A percentile compares a stretch with the other conserved stretches of the same genome.
These are phyloP conservation scores for Torulaspora pretoriensis DNA, from an alignment of 1,139 yeast species.

Conservation along the genomic window DNA sequence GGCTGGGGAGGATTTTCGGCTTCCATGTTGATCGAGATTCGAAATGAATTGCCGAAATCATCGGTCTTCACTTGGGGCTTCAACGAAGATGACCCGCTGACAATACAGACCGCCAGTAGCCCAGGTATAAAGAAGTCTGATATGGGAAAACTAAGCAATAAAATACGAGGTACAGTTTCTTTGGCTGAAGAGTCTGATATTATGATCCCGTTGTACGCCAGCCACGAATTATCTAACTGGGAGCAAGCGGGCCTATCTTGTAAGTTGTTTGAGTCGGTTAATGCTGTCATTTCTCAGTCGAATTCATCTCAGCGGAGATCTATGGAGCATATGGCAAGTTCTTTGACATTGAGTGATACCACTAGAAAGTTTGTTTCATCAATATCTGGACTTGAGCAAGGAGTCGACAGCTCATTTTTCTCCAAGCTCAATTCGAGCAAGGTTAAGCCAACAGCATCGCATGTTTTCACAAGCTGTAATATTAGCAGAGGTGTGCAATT, in stretches of 20 bases:
- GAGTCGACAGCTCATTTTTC: constrained; percentile 23
- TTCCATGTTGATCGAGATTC: constrained; percentile 48
- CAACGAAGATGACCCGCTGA: constrained; percentile 34
- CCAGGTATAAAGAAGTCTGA: constrained; percentile 12
- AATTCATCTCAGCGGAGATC: constrained; percentile 17
- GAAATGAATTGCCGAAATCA: constrained; percentile 71
- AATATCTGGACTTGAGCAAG: constrained; percentile 14
- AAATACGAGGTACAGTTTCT: constrained; percentile 27
- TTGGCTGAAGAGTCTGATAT: constrained; percentile 30
- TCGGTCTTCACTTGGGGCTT: constrained; percentile 56
- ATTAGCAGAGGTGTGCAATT: constrained; percentile 31
- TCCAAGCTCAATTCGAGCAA: constrained; percentile 16
- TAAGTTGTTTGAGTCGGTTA: constrained; percentile 26
- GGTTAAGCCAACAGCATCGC: constrained; percentile 16
- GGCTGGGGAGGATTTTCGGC: constrained; percentile 83
- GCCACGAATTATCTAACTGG: constrained; percentile 27
- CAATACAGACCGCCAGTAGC: constrained; percentile 10
- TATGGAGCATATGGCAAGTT: constrained; percentile 23
- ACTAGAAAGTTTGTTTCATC: constrained; percentile 26
- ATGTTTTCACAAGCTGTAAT: constrained; percentile 37
- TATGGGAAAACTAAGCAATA: constrained; percentile 21
- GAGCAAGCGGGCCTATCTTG: constrained; percentile 27
- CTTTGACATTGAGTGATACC: constrained; percentile 22
- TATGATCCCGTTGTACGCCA: constrained; percentile 29
- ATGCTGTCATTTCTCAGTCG: constrained; percentile 19